Evolutionary conservation across 176 grass and related monocot species (phyloP).

Genomic region (Ampelocalamus luodianensis): DNA sequence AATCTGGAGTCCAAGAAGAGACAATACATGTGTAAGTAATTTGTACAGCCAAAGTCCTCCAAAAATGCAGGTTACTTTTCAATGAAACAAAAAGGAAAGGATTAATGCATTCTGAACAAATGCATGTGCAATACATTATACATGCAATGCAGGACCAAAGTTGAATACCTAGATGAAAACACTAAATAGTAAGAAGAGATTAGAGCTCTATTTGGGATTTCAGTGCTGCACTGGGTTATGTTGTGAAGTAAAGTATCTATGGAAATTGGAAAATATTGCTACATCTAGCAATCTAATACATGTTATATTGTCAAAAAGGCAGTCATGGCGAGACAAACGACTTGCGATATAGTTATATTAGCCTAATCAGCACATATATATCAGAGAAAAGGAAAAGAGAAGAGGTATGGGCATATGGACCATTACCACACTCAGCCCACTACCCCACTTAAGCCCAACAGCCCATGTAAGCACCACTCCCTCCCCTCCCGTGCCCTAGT

Average conservation of each 20-base stretch:
- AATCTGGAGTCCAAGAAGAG: slow-evolving; percentile 45
- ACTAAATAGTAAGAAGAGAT: not conserved
- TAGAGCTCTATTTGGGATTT: not conserved
- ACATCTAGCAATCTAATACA: not conserved
- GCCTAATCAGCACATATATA: not conserved
- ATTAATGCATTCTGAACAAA: slow-evolving; percentile 16
- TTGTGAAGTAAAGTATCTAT: not conserved
- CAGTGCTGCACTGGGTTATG: not conserved
- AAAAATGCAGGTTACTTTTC: slow-evolving; percentile 28
- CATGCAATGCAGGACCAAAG: slow-evolving; percentile 10
- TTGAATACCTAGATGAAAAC: too few relatives aligned
- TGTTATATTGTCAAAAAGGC: slow-evolving; percentile 15
- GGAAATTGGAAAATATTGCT: not conserved
- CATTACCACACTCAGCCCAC: not conserved
- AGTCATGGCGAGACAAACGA: slow-evolving; percentile 25
- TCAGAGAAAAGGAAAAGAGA: not conserved
- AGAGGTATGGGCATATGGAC: not conserved
- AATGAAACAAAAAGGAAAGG: slow-evolving; percentile 20
- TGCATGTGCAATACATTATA: not conserved
- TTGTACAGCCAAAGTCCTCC: slow-evolving; percentile 20
- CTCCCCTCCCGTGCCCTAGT: not conserved
- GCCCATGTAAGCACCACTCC: not conserved
- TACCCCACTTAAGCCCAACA: not conserved
- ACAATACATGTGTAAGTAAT: slow-evolving; percentile 38
- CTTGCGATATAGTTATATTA: too few relatives aligned